Conservation (phyloP, 306 rosid species). For the Carpinus fangiana region DNA sequence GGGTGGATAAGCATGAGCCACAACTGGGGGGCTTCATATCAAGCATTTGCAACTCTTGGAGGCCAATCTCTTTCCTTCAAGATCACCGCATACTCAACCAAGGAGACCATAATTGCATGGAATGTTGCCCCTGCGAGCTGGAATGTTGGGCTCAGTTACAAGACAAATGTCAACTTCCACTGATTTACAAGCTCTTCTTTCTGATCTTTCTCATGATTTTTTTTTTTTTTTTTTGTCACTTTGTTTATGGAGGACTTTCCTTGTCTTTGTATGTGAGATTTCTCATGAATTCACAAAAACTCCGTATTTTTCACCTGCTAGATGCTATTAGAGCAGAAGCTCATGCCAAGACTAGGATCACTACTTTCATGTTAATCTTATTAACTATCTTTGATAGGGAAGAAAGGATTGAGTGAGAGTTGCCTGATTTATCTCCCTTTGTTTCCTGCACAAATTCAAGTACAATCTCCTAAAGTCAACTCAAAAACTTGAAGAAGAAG, state of each 20-base stretch:
- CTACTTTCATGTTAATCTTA: conserved; percentile 9
- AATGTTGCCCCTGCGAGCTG: conserved; percentile 75
- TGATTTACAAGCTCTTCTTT: conserved; percentile 21
- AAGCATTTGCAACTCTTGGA: conserved; percentile 72
- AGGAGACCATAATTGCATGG: conserved; percentile 59
- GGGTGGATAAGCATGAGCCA: conserved; percentile 92
- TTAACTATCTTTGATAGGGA: not conserved
- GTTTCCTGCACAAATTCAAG: too few species aligned
- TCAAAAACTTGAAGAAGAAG: not conserved
- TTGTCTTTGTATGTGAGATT: not conserved
- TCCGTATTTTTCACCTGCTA: conserved; percentile 7
- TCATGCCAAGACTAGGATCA: conserved; percentile 5
- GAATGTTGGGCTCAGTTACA: conserved; percentile 60
- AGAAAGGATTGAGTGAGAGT: not conserved
- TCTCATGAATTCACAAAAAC: not conserved
- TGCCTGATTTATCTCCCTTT: not conserved
- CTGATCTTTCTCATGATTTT: not conserved
- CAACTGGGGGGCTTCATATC: conserved; percentile 96
- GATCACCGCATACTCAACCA: conserved; percentile 68
- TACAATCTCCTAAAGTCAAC: not conserved
- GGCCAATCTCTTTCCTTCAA: conserved; percentile 81
- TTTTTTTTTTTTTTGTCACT: conserved; percentile 17
- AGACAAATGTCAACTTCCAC: conserved; percentile 53
- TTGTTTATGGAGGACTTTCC: not conserved
- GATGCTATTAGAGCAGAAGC: conserved; percentile 25